phyloP scores from a whole-genome alignment of 2,329 filamentous ascomycete genomes.

The Fusarium camptoceras region DNA sequence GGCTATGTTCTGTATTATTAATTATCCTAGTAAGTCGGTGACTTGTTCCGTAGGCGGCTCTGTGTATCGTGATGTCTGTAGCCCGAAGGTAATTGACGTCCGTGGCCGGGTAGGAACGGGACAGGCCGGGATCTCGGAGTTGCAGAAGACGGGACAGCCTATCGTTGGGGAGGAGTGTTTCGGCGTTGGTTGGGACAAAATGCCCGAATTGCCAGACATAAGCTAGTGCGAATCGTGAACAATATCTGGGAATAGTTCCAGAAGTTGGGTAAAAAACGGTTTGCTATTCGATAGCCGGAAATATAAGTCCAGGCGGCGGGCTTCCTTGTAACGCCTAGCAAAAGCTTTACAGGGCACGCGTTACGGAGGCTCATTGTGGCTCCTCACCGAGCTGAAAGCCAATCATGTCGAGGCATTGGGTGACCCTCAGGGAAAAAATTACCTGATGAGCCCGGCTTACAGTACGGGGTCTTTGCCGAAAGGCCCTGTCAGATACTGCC shows the following conservation, averaged over 20 bases:
- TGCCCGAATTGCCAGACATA: conserved; percentile 33
- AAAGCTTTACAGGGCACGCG: conserved; percentile 8
- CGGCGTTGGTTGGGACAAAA: conserved; percentile 37
- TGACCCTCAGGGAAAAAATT: conserved; percentile 39
- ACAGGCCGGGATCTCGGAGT: conserved; percentile 33
- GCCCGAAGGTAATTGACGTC: conserved; percentile 27
- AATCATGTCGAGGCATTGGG: conserved; percentile 21
- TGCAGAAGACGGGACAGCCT: conserved; percentile 5
- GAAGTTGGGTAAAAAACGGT: conserved; percentile 7
- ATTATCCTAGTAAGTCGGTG: conserved; percentile 11
- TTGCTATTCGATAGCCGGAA: conserved; percentile 34
- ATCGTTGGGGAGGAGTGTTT: conserved; percentile 31
- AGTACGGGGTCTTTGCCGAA: conserved; percentile 40
- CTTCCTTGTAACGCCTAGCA: neutral
- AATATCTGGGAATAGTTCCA: conserved; percentile 15
- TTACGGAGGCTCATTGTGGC: conserved; percentile 5
- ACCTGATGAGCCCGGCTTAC: conserved; percentile 32
- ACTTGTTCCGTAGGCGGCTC: conserved; percentile 14
- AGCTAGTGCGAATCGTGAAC: conserved; percentile 20
- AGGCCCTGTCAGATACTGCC: conserved; percentile 37
- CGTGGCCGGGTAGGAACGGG: conserved; percentile 43
- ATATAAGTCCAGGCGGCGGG: conserved; percentile 41
- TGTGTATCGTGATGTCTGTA: conserved; percentile 38
- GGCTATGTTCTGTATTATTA: conserved; percentile 1
- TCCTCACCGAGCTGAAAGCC: conserved; percentile 16